Conservation (phyloP, 805 yeast genomes). For the Tanozyma kutaoensis region DNA sequence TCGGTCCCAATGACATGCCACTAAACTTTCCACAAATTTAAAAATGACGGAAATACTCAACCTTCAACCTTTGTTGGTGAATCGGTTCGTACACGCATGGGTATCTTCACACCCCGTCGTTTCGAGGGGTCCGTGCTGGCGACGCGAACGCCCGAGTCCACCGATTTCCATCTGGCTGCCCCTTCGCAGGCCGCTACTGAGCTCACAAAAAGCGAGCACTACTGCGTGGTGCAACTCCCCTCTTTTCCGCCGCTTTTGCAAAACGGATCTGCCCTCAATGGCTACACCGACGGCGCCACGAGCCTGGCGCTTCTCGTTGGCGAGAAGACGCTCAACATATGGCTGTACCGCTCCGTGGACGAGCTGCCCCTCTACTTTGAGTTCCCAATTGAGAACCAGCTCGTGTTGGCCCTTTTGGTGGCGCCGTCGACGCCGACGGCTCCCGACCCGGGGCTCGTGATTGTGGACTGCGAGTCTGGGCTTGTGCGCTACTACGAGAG, state of each 20-base stretch:
- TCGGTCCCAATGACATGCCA: too few relatives aligned
- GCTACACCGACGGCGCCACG: constrained; percentile 33
- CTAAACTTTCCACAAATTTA: too few relatives aligned
- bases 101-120: too few relatives aligned
- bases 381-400: constrained; percentile 26
- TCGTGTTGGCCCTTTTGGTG: constrained; percentile 45
- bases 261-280: constrained; percentile 16
- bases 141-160: too few relatives aligned
- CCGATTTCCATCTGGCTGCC: too few relatives aligned
- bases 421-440: constrained; percentile 38
- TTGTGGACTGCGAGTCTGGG: constrained; percentile 49
- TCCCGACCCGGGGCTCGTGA: constrained; percentile 56
- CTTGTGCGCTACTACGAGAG: constrained; percentile 58
- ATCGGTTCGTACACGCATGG: too few relatives aligned
- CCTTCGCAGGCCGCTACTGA: too few relatives aligned
- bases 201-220: constrained; percentile 44
- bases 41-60: too few relatives aligned
- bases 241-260: constrained; percentile 35
- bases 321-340: constrained; percentile 42
- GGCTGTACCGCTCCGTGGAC: constrained; percentile 58
- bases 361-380: constrained; percentile 42
- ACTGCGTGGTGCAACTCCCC: constrained; percentile 42
- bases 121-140: too few relatives aligned
- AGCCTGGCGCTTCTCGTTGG: constrained; percentile 37
- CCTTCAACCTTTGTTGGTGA: too few relatives aligned